Base-by-base conservation (phyloP, 1,284 basidiomycete species). In the Tilletiopsis washingtonensis region DNA sequence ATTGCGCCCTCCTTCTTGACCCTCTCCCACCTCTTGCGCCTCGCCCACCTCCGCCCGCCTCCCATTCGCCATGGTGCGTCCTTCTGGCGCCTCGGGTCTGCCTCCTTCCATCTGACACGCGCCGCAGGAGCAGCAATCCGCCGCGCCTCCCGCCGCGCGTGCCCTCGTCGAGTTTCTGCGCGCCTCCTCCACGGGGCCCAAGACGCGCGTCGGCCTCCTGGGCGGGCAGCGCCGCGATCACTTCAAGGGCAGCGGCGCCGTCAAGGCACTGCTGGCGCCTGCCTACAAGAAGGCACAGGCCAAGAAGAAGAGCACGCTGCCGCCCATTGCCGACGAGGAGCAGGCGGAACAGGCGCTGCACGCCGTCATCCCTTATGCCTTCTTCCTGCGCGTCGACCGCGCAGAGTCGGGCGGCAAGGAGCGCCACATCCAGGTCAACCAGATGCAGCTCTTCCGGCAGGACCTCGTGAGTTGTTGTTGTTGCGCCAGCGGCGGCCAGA, bases 181-280 rank as follows among this genome's bases (percentile, higher is more conserved):
- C 44, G 62, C 59, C 54, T 69, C 64, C 40, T 80, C 89, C 12
- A 17, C 15, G 20, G 88, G 88, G 12, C 84, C 94, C 68, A 96
- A 96, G 78, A 82, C 85, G 51, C 81, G 88, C 57, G 83, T 86
- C 3, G 93, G 93, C 34, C 84, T 91, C 5, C 77, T 97, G 68
- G 89, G 89, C 65, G 94, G 93, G 34, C 96, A 94, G 75, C 84
- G 93, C 42, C 80, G 91, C 50, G 93, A 97, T 75, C 97, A 97
- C 77, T 98, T 98, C 79, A 97, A 93, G 79, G 93, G 70, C 19
- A 62, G 59, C 5, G 52, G 63, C 3, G 70, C 93, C 1, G 78
- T 96, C 45, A 93, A 94, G 74, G 87, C 89, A 0, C 79, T 98
- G 3, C 82, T 88, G 49, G 88, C 89, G 2, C 91, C 93, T 0